Percentiles rank a stretch among this genome's conserved stretches.
These are phyloP conservation scores for Ogataea trehalophila DNA, from an alignment of 805 yeast species.

Conservation along the genomic window DNA sequence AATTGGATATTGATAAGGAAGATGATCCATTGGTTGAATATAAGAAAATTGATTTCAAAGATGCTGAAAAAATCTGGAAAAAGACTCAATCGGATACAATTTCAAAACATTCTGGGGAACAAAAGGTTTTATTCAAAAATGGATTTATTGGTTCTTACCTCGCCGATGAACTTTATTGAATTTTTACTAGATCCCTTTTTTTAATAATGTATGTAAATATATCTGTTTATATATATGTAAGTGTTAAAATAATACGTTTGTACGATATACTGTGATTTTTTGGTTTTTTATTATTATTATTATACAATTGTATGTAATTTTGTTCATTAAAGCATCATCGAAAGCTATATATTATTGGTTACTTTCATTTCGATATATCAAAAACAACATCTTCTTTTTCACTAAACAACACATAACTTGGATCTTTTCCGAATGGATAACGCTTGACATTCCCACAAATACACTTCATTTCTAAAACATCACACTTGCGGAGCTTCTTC, in stretches of 20 bases:
- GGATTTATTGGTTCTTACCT: slow-evolving; percentile 19
- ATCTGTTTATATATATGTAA: slow-evolving; percentile 1
- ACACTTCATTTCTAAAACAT: slow-evolving; percentile 48
- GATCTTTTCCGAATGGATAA: slow-evolving; percentile 58
- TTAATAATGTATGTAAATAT: slow-evolving; percentile 2
- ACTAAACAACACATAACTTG: slow-evolving; percentile 43
- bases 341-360: too few species aligned
- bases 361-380: neutral
- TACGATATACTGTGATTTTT: neutral
- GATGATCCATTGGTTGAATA: slow-evolving; percentile 59
- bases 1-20: slow-evolving; percentile 83
- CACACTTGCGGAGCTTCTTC: slow-evolving; percentile 30
- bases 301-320: neutral
- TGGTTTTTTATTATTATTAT: neutral
- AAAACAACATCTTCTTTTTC: slow-evolving; percentile 33
- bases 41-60: slow-evolving; percentile 53
- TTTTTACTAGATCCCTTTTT: neutral
- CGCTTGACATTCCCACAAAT: slow-evolving; percentile 48
- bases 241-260: neutral
- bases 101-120: slow-evolving; percentile 14
- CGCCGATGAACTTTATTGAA: slow-evolving; percentile 17
- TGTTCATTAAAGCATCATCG: neutral
- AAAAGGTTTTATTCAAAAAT: slow-evolving; percentile 11
- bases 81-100: slow-evolving; percentile 8
- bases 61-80: slow-evolving; percentile 45